Conservation (phyloP, 2,329 filamentous ascomycete species). For the Colletotrichum graminicola region DNA sequence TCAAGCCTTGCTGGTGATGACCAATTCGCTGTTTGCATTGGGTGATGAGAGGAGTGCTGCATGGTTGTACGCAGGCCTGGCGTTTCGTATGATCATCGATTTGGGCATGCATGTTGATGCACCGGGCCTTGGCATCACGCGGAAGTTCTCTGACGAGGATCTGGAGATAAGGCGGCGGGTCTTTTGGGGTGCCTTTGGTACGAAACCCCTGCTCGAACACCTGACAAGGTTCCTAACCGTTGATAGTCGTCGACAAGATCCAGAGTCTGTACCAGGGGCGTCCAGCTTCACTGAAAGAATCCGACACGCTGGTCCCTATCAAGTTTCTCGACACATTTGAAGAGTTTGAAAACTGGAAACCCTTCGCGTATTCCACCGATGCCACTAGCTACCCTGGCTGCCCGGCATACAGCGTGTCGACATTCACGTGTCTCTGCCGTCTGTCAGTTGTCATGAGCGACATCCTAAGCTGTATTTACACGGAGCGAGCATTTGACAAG, state of each 20-base stretch:
- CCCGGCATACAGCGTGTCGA: conserved; percentile 58
- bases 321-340: conserved; percentile 63
- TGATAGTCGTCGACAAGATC: conserved; percentile 60
- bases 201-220: conserved; percentile 34
- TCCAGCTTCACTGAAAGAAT: conserved; percentile 60
- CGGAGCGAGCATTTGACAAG: conserved; percentile 55
- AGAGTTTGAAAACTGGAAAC: conserved; percentile 65
- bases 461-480: conserved; percentile 60
- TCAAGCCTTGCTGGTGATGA: conserved; percentile 65
- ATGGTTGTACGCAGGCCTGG: conserved; percentile 70
- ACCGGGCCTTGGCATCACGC: conserved; percentile 47
- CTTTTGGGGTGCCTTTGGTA: conserved; percentile 59
- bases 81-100: conserved; percentile 68
- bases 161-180: conserved; percentile 58
- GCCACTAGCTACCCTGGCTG: conserved; percentile 48
- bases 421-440: conserved; percentile 56
- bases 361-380: conserved; percentile 55
- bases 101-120: conserved; percentile 64
- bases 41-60: conserved; percentile 64
- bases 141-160: conserved; percentile 58
- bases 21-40: conserved; percentile 62
- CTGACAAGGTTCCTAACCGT: conserved; percentile 25
- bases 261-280: conserved; percentile 68
- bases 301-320: conserved; percentile 60
- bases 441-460: conserved; percentile 62